A percentile compares a stretch with the other conserved stretches of the same genome.
These are phyloP conservation scores for Hyphodiscus hymeniophilus DNA, from an alignment of 495 filamentous ascomycete species.

Conservation along the genomic window DNA sequence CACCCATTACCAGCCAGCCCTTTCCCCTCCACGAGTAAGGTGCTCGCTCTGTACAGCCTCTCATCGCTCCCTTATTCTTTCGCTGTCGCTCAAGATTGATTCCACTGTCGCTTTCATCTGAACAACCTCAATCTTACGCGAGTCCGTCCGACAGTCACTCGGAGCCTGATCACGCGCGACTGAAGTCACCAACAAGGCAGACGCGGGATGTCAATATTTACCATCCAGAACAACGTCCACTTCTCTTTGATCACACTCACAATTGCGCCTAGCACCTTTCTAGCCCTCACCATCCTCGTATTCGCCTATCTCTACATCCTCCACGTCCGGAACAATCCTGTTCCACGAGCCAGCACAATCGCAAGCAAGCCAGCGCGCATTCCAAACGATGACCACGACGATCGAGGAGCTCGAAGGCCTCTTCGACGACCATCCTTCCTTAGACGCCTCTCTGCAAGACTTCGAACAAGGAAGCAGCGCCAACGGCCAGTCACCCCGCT, in stretches of 20 bases:
- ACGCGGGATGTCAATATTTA: constrained; percentile 28
- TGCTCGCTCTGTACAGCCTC: no score
- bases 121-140: no score
- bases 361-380: neutral
- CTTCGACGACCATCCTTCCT: constrained; percentile 59
- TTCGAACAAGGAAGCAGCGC: constrained; percentile 52
- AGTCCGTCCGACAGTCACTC: no score
- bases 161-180: no score
- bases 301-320: constrained; percentile 43
- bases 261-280: constrained; percentile 44
- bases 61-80: no score
- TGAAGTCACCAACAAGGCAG: constrained; percentile 3
- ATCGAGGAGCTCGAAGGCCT: constrained; percentile 22
- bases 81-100: no score
- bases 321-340: constrained; percentile 23
- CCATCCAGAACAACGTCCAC: constrained; percentile 45
- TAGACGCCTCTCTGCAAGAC: constrained; percentile 69
- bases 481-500: constrained; percentile 29
- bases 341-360: constrained; percentile 4
- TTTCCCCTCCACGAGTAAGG: no score
- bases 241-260: constrained; percentile 40
- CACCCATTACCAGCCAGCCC: no score
- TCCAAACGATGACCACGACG: constrained; percentile 8
- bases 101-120: no score
- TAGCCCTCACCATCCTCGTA: constrained; percentile 43